Conservation (phyloP, 139 green algal genomes). For the Chlamydomonas asymmetrica region DNA sequence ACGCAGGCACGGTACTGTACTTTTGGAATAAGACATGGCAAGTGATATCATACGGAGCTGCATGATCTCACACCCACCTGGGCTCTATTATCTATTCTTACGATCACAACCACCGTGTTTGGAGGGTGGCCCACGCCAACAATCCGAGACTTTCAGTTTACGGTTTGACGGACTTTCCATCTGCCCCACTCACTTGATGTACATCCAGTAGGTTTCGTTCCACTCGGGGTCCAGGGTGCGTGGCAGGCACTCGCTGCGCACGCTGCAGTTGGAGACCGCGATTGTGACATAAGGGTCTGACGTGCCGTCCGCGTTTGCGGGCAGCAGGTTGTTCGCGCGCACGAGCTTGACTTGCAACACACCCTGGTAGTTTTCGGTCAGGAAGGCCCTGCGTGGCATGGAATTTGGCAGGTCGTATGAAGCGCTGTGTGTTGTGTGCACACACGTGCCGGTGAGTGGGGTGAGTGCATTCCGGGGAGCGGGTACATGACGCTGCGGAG, state of each 20-base stretch:
- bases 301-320: conserved; percentile 43
- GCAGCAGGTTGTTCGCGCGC: conserved; percentile 37
- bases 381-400: conserved; percentile 57
- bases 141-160: no score
- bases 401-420: no score
- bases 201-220: conserved; percentile 53
- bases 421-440: no score
- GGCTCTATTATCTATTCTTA: no score
- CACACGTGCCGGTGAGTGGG: neutral
- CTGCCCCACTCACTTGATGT: conserved; percentile 31
- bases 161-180: neutral
- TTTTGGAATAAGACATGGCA: no score
- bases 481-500: neutral
- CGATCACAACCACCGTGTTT: no score
- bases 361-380: conserved; percentile 40
- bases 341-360: conserved; percentile 50
- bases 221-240: conserved; percentile 43
- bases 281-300: conserved; percentile 62
- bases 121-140: no score
- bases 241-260: conserved; percentile 20
- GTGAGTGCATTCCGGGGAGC: neutral
- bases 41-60: no score
- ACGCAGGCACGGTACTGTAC: no score
- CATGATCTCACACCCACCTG: no score
- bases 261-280: conserved; percentile 26